These are phyloP conservation scores for Ganoderma meredithae DNA, from an alignment of 1,284 basidiomycete species.

Conservation along the genomic window DNA sequence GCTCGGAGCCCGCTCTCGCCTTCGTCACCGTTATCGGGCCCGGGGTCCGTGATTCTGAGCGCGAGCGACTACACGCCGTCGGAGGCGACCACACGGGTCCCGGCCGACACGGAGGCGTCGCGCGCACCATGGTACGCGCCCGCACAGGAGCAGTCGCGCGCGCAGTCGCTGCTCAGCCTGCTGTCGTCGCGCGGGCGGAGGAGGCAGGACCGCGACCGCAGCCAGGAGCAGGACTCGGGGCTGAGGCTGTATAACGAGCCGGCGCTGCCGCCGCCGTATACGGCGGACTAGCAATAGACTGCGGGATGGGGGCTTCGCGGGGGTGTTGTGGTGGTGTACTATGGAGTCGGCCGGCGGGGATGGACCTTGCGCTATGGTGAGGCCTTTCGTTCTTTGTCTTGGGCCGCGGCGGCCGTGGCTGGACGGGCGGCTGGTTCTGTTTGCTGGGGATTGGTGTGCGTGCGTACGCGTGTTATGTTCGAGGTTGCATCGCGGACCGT, in stretches of 20 bases:
- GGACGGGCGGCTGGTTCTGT: background rate
- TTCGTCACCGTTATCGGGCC: no score
- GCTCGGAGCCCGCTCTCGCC: background rate
- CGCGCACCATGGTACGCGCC: slow-evolving; percentile 28
- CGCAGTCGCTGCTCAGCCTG: slow-evolving; percentile 18
- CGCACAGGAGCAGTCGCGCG: slow-evolving; percentile 17
- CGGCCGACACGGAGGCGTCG: slow-evolving; percentile 12
- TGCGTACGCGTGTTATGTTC: background rate
- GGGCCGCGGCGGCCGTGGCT: background rate
- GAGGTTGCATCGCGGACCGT: background rate
- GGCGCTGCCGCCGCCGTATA: slow-evolving; percentile 28
- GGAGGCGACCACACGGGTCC: background rate
- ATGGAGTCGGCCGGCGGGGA: background rate
- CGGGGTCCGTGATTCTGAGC: background rate
- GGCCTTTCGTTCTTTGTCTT: background rate
- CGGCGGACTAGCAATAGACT: background rate
- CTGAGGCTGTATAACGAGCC: slow-evolving; percentile 25
- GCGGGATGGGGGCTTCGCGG: no score
- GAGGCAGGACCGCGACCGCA: background rate
- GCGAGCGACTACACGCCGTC: slow-evolving; percentile 4
- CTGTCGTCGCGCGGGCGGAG: slow-evolving; percentile 15
- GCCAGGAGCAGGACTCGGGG: slow-evolving; percentile 25
- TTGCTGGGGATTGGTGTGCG: background rate
- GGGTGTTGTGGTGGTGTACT: background rate
- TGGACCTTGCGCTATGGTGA: background rate